Base-by-base conservation (phyloP, 2,329 filamentous ascomycete genomes). In the Penicillium corylophilum region DNA sequence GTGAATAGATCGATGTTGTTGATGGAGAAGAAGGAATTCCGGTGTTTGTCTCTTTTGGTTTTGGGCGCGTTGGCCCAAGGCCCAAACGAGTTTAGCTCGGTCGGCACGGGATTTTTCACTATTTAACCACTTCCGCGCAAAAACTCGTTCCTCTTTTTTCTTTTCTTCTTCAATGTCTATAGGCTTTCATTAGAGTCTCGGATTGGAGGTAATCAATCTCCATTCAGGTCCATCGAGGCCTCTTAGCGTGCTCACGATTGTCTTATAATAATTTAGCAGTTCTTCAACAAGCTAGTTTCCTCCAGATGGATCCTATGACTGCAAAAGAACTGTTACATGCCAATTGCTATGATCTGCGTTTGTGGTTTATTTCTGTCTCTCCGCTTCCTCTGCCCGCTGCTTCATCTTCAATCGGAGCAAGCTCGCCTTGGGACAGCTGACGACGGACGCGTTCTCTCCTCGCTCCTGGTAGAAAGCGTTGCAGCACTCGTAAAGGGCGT, bases 131-230 rank as follows among this genome's bases (percentile, higher is more conserved):
- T 61, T 63, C 62, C 56, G 61, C 68, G 68, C 39, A 12, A 38
- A 38, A 23, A n/a, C n/a, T 41, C 20, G 24, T 41, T 41, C 39
- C 23, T 41, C 23, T 41, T 26, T 68, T 72, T 72, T 72, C 72
- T 74, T 64, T 60, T 62, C 68, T 69, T 73, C 73, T 71, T 78
- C 73, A 76, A 81, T 80, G 78, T 81, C 77, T 71, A 71, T 81
- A 93, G 90, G 87, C 88, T 87, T 84, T 89, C 89, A 89, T 93
- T 97, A 97, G 94, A 99, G 94, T 99, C 94, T 95, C 93, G 92
- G 88, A 88, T 85, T 85, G 89, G 85, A 88, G 84, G 62, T 70
- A 71, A 69, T 92, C 89, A 90, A 82, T 97, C 83, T 88, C 90
- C 91, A 85, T 89, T 90, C 89, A 95, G 90, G 83, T 87, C 83